Evolutionary conservation across 306 rosid species (phyloP), one percentile per base, ranked within the genome.

Genomic region (Echinosophora koreensis): DNA sequence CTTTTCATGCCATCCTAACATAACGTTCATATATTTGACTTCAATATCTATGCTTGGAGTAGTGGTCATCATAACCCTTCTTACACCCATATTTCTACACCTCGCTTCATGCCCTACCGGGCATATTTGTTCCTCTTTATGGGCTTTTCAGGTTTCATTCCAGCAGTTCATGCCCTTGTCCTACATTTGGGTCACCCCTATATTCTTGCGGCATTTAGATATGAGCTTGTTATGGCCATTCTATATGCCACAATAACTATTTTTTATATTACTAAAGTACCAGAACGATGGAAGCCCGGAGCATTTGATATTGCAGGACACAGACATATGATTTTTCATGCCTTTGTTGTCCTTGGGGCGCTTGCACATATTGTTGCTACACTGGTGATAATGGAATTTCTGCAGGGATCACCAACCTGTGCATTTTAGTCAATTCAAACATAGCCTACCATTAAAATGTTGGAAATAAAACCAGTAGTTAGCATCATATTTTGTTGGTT

Each of bases 301-400:
- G 85, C 88, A 13, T 95, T 95, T 4, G 97, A 95, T 74, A 81
- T 95, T 82, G 97, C 96, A 8, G 96, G 97, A 14, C 98, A 95
- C 50, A 95, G 97, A 86, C 98, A 95, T 74, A 97, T 92, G 90
- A 84, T 95, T 22, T 95, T 95, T 80, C 97, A 95, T 58, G 81
- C 86, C 37, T 89, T 95, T 74, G 97, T 92, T 46, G 93, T 92
- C 67, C 86, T 95, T 1, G 97, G 95, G 50, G 98, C 97, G 0
- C 90, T 95, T 64, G 85, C 91, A 8, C 98, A 92, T 59, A 58
- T 84, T 50, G 77, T 72, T 30, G 98, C 98, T 10, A 92, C 97
- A 0, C 80, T 90, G 4, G 84, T 77, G 12, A 52, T 91, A 0
- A 57, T 94, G 84, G 94, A 89, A 71, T 88, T 93, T 80, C 89